These are phyloP conservation scores for Zymoseptoria brevis DNA, from an alignment of 2,329 filamentous ascomycete genomes.

Conservation along the genomic window DNA sequence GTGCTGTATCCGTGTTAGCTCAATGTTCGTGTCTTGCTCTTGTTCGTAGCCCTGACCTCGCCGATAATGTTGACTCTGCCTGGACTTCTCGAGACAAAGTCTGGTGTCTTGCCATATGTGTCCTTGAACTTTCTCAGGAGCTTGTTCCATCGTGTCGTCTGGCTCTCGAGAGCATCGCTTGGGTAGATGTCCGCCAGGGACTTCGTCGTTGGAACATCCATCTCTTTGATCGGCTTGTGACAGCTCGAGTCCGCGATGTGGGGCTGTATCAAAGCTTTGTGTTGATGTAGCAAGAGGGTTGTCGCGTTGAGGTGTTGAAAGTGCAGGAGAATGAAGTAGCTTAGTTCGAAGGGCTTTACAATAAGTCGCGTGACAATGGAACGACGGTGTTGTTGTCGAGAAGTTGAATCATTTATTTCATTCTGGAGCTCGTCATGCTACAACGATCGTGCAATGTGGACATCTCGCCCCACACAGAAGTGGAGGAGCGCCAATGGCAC, in stretches of 20 bases:
- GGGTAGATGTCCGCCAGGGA: slow-evolving; percentile 80
- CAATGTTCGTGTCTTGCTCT: not conserved
- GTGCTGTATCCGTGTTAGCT: slow-evolving; percentile 45
- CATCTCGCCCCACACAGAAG: not conserved
- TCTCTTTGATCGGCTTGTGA: slow-evolving; percentile 3
- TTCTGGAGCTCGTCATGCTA: not conserved
- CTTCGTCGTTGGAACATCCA: slow-evolving; percentile 62
- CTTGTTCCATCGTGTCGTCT: slow-evolving; percentile 66
- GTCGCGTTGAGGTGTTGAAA: not conserved
- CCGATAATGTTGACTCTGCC: slow-evolving; percentile 97
- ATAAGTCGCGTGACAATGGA: not conserved
- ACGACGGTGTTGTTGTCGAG: not conserved
- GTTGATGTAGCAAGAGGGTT: not conserved
- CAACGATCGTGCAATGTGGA: not conserved
- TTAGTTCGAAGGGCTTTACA: not conserved
- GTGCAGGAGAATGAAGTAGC: not conserved
- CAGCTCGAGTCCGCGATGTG: not conserved
- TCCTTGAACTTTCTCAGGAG: slow-evolving; percentile 64
- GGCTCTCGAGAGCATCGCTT: slow-evolving; percentile 56
- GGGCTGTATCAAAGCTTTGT: not conserved
- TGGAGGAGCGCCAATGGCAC: not conserved
- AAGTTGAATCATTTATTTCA: not conserved
- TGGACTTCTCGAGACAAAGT: slow-evolving; percentile 82
- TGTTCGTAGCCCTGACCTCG: slow-evolving; percentile 43
- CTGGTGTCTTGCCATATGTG: slow-evolving; percentile 60